Conservation (phyloP, 2,329 filamentous ascomycete genomes). For the Fusarium graminum region DNA sequence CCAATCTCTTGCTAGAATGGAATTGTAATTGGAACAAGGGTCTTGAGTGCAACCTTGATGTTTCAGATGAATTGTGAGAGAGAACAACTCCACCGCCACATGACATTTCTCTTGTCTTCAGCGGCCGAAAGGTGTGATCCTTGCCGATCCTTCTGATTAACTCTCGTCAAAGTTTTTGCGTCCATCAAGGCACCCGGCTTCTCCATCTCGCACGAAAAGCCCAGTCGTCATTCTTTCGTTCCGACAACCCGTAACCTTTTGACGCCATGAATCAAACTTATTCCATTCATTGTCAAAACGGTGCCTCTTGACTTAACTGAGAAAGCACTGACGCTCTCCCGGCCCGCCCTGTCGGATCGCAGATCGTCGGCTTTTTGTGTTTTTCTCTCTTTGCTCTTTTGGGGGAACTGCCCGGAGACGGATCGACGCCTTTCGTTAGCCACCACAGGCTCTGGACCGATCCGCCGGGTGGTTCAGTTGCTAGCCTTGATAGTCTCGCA, state of each 20-base stretch:
- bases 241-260: slow-evolving; percentile 4
- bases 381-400: slow-evolving; percentile 17
- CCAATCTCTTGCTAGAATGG: slow-evolving; percentile 8
- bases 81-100: slow-evolving; percentile 8
- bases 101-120: slow-evolving; percentile 12
- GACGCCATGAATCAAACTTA: background rate
- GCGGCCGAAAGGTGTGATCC: slow-evolving; percentile 19
- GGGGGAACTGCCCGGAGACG: slow-evolving; percentile 17
- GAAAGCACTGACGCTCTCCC: background rate
- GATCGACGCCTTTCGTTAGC: slow-evolving; percentile 32
- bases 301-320: slow-evolving; percentile 1
- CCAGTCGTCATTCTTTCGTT: background rate
- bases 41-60: slow-evolving; percentile 18
- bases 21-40: slow-evolving; percentile 10
- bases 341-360: slow-evolving; percentile 22
- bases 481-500: slow-evolving; percentile 47
- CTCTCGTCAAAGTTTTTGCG: slow-evolving; percentile 17
- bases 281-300: background rate
- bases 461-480: slow-evolving; percentile 19
- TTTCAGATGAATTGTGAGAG: slow-evolving; percentile 33
- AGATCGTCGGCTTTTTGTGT: slow-evolving; percentile 10
- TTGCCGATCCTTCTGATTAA: slow-evolving; percentile 16
- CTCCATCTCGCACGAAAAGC: slow-evolving; percentile 7
- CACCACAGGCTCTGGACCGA: slow-evolving; percentile 41
- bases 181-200: background rate